Evolutionary conservation across 2,329 filamentous ascomycete species (phyloP).

Genomic region (Tolypocladium pustulatum): DNA sequence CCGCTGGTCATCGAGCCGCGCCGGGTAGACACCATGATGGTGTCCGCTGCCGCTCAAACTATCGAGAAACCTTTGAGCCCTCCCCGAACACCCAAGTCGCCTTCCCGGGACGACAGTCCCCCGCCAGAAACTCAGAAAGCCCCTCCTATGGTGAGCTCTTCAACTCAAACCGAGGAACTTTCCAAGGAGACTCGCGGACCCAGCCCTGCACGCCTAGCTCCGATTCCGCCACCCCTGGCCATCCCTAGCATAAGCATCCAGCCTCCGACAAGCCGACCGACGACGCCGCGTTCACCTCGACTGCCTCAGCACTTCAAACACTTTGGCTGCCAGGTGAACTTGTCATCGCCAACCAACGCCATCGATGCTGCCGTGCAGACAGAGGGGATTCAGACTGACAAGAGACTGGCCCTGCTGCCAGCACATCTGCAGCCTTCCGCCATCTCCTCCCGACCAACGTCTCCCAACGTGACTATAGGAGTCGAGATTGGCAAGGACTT

Average conservation of each 20-base stretch:
- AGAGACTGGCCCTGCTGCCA: constrained; percentile 63
- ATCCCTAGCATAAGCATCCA: constrained; percentile 89
- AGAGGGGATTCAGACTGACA: constrained; percentile 79
- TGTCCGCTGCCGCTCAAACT: constrained; percentile 33
- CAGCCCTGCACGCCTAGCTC: constrained; percentile 15
- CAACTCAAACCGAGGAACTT: constrained; percentile 48
- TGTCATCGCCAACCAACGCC: constrained; percentile 14
- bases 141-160: constrained; percentile 37
- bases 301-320: constrained; percentile 78
- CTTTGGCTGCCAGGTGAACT: constrained; percentile 66
- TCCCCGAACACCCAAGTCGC: constrained; percentile 51
- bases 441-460: constrained; percentile 52
- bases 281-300: constrained; percentile 61
- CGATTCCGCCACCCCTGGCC: constrained; percentile 30
- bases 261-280: constrained; percentile 74
- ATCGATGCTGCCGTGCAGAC: constrained; percentile 57
- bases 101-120: constrained; percentile 28
- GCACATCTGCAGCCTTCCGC: constrained; percentile 69
- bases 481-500: constrained; percentile 29
- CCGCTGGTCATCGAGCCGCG: constrained; percentile 38
- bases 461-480: constrained; percentile 31
- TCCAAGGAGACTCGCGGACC: constrained; percentile 5
- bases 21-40: constrained; percentile 37
- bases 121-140: constrained; percentile 19
- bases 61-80: constrained; percentile 40